phyloP scores from a whole-genome alignment of 2,329 filamentous ascomycete genomes.

The Fusarium aywerte region DNA sequence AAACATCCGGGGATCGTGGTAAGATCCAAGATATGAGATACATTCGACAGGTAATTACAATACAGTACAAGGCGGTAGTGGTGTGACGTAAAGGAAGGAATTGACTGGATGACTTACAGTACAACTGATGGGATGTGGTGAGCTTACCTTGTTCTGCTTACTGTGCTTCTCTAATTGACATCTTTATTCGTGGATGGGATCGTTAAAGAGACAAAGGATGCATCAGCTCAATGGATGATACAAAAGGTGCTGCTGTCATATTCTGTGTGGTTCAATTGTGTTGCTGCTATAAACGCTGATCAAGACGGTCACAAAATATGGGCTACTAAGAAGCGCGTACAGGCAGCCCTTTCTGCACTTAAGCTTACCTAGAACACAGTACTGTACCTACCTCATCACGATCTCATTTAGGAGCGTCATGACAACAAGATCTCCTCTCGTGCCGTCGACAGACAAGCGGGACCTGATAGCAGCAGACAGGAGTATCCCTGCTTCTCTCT shows the following conservation, averaged over 20 bases:
- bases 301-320: not conserved
- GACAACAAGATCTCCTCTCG: conserved; percentile 29
- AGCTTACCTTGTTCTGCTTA: conserved; percentile 1
- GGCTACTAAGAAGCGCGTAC: conserved; percentile 3
- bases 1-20: conserved; percentile 17
- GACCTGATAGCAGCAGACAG: conserved; percentile 22
- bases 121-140: conserved; percentile 5
- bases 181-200: conserved; percentile 7
- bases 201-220: not conserved
- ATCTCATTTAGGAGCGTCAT: conserved; percentile 24
- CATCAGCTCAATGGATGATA: not conserved
- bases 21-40: conserved; percentile 13
- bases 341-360: not conserved
- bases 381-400: conserved; percentile 10
- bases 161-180: not conserved
- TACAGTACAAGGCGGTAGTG: conserved; percentile 9
- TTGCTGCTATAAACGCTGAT: not conserved
- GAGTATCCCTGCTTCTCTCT: conserved; percentile 22
- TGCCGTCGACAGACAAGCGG: conserved; percentile 31
- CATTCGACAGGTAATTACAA: conserved; percentile 19
- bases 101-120: conserved; percentile 24
- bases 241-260: conserved; percentile 3
- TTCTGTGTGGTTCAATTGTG: conserved; percentile 2
- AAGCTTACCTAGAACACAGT: not conserved
- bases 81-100: conserved; percentile 30